A percentile compares a stretch with the other conserved stretches of the same genome.
These are phyloP conservation scores for Trichothecium sympodiale DNA, from an alignment of 2,329 filamentous ascomycete genomes.

Conservation along the genomic window DNA sequence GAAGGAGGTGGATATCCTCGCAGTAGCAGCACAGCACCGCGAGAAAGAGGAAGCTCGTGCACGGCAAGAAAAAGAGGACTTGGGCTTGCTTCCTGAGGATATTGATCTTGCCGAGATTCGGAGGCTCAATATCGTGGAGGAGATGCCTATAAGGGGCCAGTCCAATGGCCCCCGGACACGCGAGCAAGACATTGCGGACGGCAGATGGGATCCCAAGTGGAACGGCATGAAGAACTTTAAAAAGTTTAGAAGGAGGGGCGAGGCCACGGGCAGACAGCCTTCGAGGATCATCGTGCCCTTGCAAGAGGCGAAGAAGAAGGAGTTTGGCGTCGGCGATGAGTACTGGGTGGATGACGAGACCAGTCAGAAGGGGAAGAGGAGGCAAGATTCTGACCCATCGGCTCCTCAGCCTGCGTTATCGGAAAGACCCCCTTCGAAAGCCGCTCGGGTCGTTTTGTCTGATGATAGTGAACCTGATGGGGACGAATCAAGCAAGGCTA, in stretches of 20 bases:
- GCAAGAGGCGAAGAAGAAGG: slow-evolving; percentile 59
- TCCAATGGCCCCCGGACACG: slow-evolving; percentile 11
- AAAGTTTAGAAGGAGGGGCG: slow-evolving; percentile 58
- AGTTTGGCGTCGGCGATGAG: slow-evolving; percentile 63
- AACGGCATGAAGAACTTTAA: slow-evolving; percentile 97
- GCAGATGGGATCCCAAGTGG: slow-evolving; percentile 78
- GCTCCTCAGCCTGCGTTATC: too few relatives aligned
- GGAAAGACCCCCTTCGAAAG: slow-evolving; percentile 7
- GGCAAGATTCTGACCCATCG: slow-evolving; percentile 14
- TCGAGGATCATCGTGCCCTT: slow-evolving; percentile 55
- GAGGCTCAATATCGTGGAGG: slow-evolving; percentile 64
- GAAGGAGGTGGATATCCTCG: slow-evolving; percentile 57
- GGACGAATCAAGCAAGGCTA: slow-evolving; percentile 2
- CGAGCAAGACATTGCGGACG: slow-evolving; percentile 40
- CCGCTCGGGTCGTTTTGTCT: slow-evolving; percentile 16
- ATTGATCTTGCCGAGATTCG: slow-evolving; percentile 65
- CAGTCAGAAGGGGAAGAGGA: slow-evolving; percentile 17
- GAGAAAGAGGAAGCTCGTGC: slow-evolving; percentile 57
- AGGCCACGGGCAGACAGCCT: slow-evolving; percentile 27
- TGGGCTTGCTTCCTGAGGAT: slow-evolving; percentile 43
- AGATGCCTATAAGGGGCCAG: slow-evolving; percentile 47
- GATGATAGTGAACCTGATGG: slow-evolving; percentile 22
- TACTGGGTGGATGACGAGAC: slow-evolving; percentile 58
- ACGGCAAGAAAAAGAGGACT: slow-evolving; percentile 40
- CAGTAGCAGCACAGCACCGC: slow-evolving; percentile 48